Percentiles rank a stretch among this genome's conserved stretches.
phyloP scores from a whole-genome alignment of 1,139 yeast genomes.

The Sugiyamaella novakii region DNA sequence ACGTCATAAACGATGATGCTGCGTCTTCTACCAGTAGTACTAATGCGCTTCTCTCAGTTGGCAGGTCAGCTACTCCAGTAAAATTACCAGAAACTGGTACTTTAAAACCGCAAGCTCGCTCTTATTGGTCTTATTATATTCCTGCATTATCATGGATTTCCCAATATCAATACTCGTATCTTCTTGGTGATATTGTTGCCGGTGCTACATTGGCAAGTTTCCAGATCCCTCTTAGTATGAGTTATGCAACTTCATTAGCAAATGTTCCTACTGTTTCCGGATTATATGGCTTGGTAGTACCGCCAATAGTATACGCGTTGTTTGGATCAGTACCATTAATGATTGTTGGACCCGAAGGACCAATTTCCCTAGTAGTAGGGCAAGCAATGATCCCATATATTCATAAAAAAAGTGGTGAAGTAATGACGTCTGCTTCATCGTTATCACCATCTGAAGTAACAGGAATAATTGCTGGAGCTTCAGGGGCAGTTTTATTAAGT shows the following conservation, averaged over 20 bases:
- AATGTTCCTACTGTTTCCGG: slow-evolving; percentile 90
- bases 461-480: slow-evolving; percentile 70
- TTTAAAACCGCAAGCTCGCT: slow-evolving; percentile 21
- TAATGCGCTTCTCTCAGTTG: not conserved
- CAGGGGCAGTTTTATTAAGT: slow-evolving; percentile 73
- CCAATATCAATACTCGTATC: slow-evolving; percentile 53
- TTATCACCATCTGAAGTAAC: slow-evolving; percentile 69
- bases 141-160: slow-evolving; percentile 84
- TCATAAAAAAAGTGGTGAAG: slow-evolving; percentile 19
- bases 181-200: slow-evolving; percentile 77
- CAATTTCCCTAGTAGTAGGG: slow-evolving; percentile 87
- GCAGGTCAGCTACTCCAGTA: slow-evolving; percentile 14
- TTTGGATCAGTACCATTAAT: slow-evolving; percentile 94
- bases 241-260: slow-evolving; percentile 88
- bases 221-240: slow-evolving; percentile 85
- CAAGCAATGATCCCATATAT: slow-evolving; percentile 70
- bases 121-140: slow-evolving; percentile 63
- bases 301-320: slow-evolving; percentile 79
- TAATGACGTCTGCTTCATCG: not conserved
- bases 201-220: slow-evolving; percentile 89
- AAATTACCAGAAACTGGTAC: slow-evolving; percentile 18
- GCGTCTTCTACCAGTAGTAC: slow-evolving; percentile 6
- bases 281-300: slow-evolving; percentile 73
- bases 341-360: slow-evolving; percentile 97
- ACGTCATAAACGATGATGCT: slow-evolving; percentile 6